phyloP scores from a whole-genome alignment of 352 stramenopile species.

The Phytophthora pinifolia region DNA sequence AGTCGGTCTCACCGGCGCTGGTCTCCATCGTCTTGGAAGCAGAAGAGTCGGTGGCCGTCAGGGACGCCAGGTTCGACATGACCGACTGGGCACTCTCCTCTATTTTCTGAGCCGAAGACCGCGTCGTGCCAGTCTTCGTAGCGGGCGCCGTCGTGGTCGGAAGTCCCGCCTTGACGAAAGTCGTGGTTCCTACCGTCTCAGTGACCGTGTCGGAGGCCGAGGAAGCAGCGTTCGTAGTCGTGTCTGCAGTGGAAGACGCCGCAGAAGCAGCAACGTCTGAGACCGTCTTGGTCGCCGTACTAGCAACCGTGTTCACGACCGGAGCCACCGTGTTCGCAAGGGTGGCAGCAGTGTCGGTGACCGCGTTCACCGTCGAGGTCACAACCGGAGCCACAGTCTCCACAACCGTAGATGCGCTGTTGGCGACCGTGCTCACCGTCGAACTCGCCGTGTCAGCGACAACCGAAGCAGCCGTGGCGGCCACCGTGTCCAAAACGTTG shows the following conservation, averaged over 20 bases:
- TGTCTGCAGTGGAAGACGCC: background rate
- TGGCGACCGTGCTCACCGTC: background rate
- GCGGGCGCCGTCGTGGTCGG: slow-evolving; percentile 3
- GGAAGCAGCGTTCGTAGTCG: background rate
- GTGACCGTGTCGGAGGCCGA: slow-evolving; percentile 1
- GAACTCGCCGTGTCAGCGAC: slow-evolving; percentile 5
- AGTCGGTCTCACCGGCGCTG: slow-evolving; percentile 13
- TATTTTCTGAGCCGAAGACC: slow-evolving; percentile 10
- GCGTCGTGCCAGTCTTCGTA: slow-evolving; percentile 11
- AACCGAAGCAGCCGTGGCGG: background rate
- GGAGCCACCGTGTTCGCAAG: background rate
- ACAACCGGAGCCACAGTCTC: slow-evolving; percentile 3
- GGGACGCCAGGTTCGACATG: slow-evolving; percentile 16
- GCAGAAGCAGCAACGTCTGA: background rate
- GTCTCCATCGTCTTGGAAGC: slow-evolving; percentile 13
- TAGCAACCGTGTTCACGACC: background rate
- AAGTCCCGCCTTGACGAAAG: slow-evolving; percentile 15
- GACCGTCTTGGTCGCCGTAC: slow-evolving; percentile 5
- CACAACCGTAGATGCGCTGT: background rate
- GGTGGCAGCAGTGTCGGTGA: background rate
- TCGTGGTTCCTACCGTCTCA: slow-evolving; percentile 8
- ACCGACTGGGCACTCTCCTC: slow-evolving; percentile 12
- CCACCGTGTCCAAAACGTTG: slow-evolving; percentile 1
- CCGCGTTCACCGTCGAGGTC: slow-evolving; percentile 3
- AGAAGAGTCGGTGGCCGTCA: slow-evolving; percentile 26